A percentile compares a stretch with the other conserved stretches of the same genome.
phyloP scores from a whole-genome alignment of 345 rosid genomes.

The Gossypium turneri region DNA sequence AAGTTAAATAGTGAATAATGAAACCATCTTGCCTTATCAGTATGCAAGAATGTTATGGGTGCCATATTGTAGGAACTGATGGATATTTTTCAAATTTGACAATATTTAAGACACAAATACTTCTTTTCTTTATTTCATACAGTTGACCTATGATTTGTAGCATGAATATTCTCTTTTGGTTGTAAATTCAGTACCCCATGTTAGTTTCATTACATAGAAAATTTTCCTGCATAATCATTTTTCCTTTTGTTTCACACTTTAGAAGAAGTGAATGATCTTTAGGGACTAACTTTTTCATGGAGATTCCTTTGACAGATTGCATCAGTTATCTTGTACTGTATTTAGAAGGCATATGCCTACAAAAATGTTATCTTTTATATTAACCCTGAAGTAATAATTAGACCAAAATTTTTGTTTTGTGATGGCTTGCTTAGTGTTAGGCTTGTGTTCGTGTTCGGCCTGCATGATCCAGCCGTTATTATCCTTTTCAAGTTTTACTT shows the following conservation, averaged over 20 bases:
- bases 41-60: background rate
- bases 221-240: background rate
- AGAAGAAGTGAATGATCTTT: background rate
- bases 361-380: background rate
- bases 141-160: background rate
- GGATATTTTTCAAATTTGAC: background rate
- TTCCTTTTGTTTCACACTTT: background rate
- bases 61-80: background rate
- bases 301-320: background rate
- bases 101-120: background rate
- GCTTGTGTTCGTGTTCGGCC: background rate
- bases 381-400: background rate
- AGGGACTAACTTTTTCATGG: background rate
- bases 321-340: background rate
- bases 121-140: background rate
- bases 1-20: background rate
- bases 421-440: background rate
- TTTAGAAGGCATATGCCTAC: background rate
- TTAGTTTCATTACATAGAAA: background rate
- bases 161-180: background rate
- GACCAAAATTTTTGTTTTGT: background rate
- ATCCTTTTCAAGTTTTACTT: background rate
- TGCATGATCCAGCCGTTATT: background rate
- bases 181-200: background rate
- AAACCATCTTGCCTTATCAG: no score